Base-by-base conservation (phyloP, 2,329 filamentous ascomycete species). In the Diaporthe caulivora region DNA sequence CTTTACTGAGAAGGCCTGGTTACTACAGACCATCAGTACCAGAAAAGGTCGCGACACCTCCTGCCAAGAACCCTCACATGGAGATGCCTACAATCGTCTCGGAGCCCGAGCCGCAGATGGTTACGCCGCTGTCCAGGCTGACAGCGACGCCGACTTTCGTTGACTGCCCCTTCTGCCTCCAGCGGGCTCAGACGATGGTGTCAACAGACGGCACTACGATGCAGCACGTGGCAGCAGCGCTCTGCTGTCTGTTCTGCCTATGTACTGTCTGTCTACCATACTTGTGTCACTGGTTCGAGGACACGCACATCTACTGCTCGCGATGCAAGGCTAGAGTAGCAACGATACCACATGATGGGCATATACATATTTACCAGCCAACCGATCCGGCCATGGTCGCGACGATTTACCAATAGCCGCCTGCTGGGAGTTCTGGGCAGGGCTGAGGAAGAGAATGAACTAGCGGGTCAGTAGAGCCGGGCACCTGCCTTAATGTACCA, bases 211-310 rank as follows among this genome's bases (percentile, higher is more conserved):
- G 57, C 1, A 64, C 44, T 24, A 44, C 47, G 2, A 64, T 62
- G 54, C 69, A 71, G 47, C 64, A 9, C 44, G 31, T 71, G 17
- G 54, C 57, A 10, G 69, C 57, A 49, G 57, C 47, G 26, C 44
- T 71, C 29, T 71, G 69, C 21, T 71, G 69, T 49, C 26, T 71
- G 11, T 54, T 51, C 47, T 64, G 69, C 21, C 26, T 71, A 8
- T 53, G 31, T 31, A 40, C 70, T 13, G 47, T 55, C 44, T 65
- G 57, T 7, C 8, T 71, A 24, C 69, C 69, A 2, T 53, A 31
- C n/a, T 21, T 71, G 18, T 71, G 69, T 13, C 69, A 71, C 57
- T 71, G 57, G 57, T 71, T 64, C 24, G 69, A 71, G 47, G 69
- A 71, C 24, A 71, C 55, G 2, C 21, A 62, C 3, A 65, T 71